Evolutionary conservation across 1,284 basidiomycete species (phyloP), one percentile per base, ranked within the genome.

Genomic region (Earliella scabrosa): DNA sequence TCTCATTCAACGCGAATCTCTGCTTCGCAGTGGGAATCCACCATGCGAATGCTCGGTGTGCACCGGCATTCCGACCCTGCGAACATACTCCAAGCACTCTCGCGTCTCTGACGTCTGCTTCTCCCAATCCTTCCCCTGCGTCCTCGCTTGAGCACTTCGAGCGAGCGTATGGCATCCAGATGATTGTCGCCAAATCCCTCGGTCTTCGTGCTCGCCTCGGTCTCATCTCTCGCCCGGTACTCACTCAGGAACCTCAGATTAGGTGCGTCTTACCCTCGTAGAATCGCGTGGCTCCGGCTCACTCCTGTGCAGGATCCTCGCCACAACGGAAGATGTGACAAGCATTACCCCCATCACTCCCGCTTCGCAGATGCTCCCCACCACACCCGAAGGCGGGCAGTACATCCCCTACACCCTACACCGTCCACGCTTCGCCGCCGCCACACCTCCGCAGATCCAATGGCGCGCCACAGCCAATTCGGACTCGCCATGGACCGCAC

Each of bases 171-270:
- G n/a, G n/a, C n/a, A n/a, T n/a, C n/a, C n/a, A n/a, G n/a, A n/a
- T n/a, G n/a, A 32, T 56, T 40, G 38, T 60, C 34, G 51, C 54
- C 2, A 45, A 20, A 24, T 49, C 45, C 8, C 21, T 56, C 24
- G 51, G 54, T 21, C 23, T 50, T 2, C 44, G 46, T 29, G 16
- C 31, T 9, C 43, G 20, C 4, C 47, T 56, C 27, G 21, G 52
- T n/a, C 29, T 43, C 8, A 6, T 49, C 2, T 44, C 45, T 9
- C 47, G 35, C 27, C 20, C 23, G 1, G 21, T 21, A 35, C 38
- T 35, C 20, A 46, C 20, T 5, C 21, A 1, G 18, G 34, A 10
- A 21, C 24, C 26, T 10, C 46, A 16, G n/a, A 16, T 24, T 5
- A 38, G 46, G 56, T 58, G 23, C 20, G 55, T 45, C 32, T 10